Evolutionary conservation across 2,329 filamentous ascomycete species (phyloP).

Genomic region (Xenosphaeropsis pyriputrescens): DNA sequence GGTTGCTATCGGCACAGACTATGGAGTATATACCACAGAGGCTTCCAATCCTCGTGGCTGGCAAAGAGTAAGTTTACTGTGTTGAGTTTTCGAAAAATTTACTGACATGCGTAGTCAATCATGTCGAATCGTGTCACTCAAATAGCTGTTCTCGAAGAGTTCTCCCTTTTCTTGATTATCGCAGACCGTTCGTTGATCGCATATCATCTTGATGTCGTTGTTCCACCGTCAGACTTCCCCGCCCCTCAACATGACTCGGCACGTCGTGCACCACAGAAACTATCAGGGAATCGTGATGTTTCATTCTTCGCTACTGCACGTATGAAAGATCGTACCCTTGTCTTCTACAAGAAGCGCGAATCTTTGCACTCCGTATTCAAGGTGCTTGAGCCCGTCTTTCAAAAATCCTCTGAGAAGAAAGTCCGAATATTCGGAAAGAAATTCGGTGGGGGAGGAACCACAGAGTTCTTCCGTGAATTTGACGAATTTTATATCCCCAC

Average conservation of each 20-base stretch:
- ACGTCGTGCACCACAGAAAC: constrained; percentile 77
- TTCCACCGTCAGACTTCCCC: constrained; percentile 45
- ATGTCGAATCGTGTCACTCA: constrained; percentile 66
- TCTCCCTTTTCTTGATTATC: constrained; percentile 82
- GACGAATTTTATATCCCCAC: constrained; percentile 97
- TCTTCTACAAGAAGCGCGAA: constrained; percentile 96
- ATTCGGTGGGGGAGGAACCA: constrained; percentile 51
- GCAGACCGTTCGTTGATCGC: constrained; percentile 84
- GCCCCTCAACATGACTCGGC: constrained; percentile 54
- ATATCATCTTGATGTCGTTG: constrained; percentile 81
- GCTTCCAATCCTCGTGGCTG: constrained; percentile 82
- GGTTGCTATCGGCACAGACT: constrained; percentile 90
- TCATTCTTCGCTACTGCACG: constrained; percentile 91
- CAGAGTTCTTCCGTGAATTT: constrained; percentile 94
- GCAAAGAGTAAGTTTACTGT: constrained; percentile 51
- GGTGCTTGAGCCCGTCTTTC: constrained; percentile 88
- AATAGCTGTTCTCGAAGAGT: constrained; percentile 88
- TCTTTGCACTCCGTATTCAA: constrained; percentile 89
- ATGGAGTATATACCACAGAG: constrained; percentile 82
- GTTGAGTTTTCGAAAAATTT: background rate
- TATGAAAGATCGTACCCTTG: constrained; percentile 90
- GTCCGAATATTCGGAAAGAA: constrained; percentile 43
- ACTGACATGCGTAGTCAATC: constrained; percentile 45
- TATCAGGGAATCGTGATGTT: constrained; percentile 78
- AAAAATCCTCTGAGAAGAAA: constrained; percentile 79